Percentiles rank a stretch among this genome's conserved stretches.
Conservation (phyloP, 1,284 basidiomycete genomes). For the Ceratobasidium sp. region DNA sequence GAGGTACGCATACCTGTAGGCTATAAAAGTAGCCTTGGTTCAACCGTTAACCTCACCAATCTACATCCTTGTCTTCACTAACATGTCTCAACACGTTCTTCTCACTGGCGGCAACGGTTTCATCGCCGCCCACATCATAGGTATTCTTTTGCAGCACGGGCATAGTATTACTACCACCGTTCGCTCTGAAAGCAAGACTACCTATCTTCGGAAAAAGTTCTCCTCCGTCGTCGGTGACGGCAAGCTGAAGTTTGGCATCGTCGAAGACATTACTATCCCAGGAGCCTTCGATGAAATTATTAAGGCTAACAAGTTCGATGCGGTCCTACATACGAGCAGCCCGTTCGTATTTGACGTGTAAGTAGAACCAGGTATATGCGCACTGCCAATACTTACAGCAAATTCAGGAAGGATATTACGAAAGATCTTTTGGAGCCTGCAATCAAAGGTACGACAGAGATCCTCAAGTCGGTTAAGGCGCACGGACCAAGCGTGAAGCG, state of each 20-base stretch:
- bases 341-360: slow-evolving; percentile 39
- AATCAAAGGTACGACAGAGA: slow-evolving; percentile 60
- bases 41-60: too few relatives aligned
- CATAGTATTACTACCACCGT: slow-evolving; percentile 43
- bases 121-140: slow-evolving; percentile 22
- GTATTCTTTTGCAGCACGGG: slow-evolving; percentile 1
- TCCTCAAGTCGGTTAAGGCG: slow-evolving; percentile 57
- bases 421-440: slow-evolving; percentile 60
- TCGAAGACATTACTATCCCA: slow-evolving; percentile 46
- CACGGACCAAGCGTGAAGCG: slow-evolving; percentile 56
- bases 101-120: slow-evolving; percentile 44
- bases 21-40: too few relatives aligned
- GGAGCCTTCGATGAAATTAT: slow-evolving; percentile 50
- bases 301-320: slow-evolving; percentile 42
- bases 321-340: slow-evolving; percentile 46
- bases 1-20: too few relatives aligned
- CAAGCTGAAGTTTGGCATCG: slow-evolving; percentile 46
- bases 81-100: slow-evolving; percentile 40
- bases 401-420: slow-evolving; percentile 45
- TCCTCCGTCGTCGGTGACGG: slow-evolving; percentile 7
- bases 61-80: too few relatives aligned
- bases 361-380: neutral
- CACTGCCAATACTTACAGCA: neutral
- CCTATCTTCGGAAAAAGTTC: slow-evolving; percentile 40
- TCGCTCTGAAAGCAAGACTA: slow-evolving; percentile 44